Base-by-base conservation (phyloP, 805 yeast species). In the Wickerhamiella qilinensis region DNA sequence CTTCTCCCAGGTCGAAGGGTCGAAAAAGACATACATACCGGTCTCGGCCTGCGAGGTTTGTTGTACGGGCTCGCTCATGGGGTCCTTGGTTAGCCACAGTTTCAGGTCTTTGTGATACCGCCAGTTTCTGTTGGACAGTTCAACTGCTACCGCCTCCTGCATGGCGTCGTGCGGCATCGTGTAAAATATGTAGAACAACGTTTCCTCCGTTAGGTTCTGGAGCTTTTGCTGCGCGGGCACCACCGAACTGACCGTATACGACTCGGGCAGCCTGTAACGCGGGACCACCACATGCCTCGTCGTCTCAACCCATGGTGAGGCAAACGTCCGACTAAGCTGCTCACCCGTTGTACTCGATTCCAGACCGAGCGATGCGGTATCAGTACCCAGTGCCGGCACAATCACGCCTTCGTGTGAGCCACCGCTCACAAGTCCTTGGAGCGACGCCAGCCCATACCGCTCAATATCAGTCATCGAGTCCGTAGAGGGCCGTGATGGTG, bases 81-180 rank as follows among this genome's bases (percentile, higher is more conserved):
- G 81, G 52, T 85, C 95, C 58, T 91, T 91, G 11, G 98, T 91
- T 42, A 91, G 63, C 98, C 98, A 91, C 37, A 91, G 85, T 62
- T 86, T 93, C 40, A 91, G 69, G 44, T 84, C 94, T 60, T 85
- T 88, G 60, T 91, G 98, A 54, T 82, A 91, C 48, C 97, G 71
- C 99, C 99, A 91, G 60, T 88, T 91, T 50, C 98, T 69, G 45
- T 75, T 75, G 50, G 84, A 83, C 48, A 91, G 69, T 57, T 88
- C 97, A 42, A 88, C 67, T 4, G 96, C 93, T 3, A 93, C 93
- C 40, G 85, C 71, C 56, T 91, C 98, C 58, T 91, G 99, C 55
- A 88, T 65, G 3, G 84, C 75, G 55, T 91, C 96, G 39, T 84
- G 75, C 4, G 98, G 94, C 64, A 77, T 84, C 46, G 93, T 81